phyloP scores from a whole-genome alignment of 2,329 filamentous ascomycete genomes.

The Neurospora sp. region DNA sequence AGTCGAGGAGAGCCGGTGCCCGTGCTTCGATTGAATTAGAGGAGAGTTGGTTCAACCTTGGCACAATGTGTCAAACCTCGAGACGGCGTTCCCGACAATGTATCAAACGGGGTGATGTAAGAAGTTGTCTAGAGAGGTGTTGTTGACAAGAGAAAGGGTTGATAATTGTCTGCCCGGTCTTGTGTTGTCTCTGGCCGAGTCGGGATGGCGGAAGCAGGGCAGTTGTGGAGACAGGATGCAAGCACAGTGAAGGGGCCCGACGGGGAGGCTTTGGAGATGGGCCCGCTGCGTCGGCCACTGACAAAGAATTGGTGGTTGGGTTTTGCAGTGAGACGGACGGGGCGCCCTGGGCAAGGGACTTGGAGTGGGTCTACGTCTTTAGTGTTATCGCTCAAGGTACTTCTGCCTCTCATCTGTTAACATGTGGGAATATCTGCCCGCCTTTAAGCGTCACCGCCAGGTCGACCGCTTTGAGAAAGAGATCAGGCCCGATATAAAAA shows the following conservation, averaged over 20 bases:
- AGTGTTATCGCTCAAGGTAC: not conserved
- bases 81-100: not conserved
- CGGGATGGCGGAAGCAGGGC: not conserved
- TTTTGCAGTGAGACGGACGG: slow-evolving; percentile 1
- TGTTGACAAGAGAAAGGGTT: not conserved
- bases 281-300: not conserved
- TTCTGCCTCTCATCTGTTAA: not conserved
- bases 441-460: not conserved
- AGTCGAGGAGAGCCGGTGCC: not conserved
- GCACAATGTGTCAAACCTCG: not conserved
- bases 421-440: not conserved
- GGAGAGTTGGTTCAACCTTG: not conserved
- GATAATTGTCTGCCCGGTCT: too few species aligned
- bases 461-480: not conserved
- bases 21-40: not conserved
- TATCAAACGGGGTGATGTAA: not conserved
- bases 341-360: not conserved
- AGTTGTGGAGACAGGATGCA: not conserved
- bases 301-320: slow-evolving; percentile 15
- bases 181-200: not conserved
- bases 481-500: not conserved
- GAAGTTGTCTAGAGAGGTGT: not conserved
- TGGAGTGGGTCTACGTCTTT: not conserved
- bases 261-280: not conserved
- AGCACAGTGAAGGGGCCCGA: not conserved